Evolutionary conservation across 1,139 yeast species (phyloP).

Genomic region (Eremothecium sinecaudum): DNA sequence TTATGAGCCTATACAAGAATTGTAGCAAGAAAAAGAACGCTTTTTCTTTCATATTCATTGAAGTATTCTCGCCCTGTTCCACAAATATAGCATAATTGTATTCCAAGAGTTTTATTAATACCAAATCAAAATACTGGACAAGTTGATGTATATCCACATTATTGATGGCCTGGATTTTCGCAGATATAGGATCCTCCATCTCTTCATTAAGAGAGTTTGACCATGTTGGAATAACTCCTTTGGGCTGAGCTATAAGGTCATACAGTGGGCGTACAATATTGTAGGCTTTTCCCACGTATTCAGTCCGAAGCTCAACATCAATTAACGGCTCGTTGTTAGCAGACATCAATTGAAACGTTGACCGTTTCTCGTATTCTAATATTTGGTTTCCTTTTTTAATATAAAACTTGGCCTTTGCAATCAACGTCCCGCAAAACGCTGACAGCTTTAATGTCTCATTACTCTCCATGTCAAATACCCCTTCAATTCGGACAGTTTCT

Average conservation of each 20-base stretch:
- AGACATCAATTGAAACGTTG: conserved; percentile 26
- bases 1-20: conserved; percentile 53
- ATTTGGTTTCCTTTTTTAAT: conserved; percentile 32
- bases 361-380: conserved; percentile 30
- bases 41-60: conserved; percentile 21
- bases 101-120: conserved; percentile 16
- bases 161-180: conserved; percentile 9
- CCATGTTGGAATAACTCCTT: conserved; percentile 28
- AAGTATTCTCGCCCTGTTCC: conserved; percentile 7
- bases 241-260: conserved; percentile 40
- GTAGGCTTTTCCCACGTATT: conserved; percentile 61
- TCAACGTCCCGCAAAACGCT: conserved; percentile 50
- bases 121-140: conserved; percentile 17
- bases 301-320: conserved; percentile 48
- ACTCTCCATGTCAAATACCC: conserved; percentile 36
- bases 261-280: conserved; percentile 54
- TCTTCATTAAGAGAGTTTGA: conserved; percentile 11
- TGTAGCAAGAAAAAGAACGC: conserved; percentile 51
- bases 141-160: conserved; percentile 12
- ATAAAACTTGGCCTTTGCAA: conserved; percentile 43
- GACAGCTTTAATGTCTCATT: conserved; percentile 51
- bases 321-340: conserved; percentile 29
- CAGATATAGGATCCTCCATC: conserved; percentile 9
- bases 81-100: conserved; percentile 12
- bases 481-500: conserved; percentile 53